Percentiles rank a stretch among this genome's conserved stretches.
Evolutionary conservation across 768 basidiomycete species (phyloP).

Genomic region (Suillus fuscotomentosus): DNA sequence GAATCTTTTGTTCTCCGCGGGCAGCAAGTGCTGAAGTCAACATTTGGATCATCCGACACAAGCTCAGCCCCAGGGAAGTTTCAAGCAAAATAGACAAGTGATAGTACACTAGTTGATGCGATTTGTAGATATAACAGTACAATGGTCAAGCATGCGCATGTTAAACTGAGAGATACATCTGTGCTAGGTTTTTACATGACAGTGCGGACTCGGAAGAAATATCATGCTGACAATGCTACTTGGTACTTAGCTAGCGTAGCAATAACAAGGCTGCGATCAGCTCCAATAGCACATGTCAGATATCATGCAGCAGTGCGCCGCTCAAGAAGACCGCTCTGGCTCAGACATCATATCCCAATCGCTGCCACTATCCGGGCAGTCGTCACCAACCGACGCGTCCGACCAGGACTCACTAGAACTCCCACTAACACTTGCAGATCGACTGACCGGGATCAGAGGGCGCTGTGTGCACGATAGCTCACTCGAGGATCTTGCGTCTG

Average conservation of each 20-base stretch:
- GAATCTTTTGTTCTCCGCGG: background rate
- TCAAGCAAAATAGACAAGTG: background rate
- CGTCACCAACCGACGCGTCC: constrained; percentile 9
- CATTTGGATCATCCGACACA: background rate
- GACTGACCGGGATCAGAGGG: background rate
- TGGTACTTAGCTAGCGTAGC: too few species aligned
- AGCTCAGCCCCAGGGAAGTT: background rate
- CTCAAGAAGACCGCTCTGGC: background rate
- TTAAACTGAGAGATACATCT: background rate
- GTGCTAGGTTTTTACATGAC: background rate
- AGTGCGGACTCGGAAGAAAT: too few species aligned
- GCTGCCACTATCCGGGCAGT: constrained; percentile 13
- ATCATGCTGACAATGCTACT: too few species aligned
- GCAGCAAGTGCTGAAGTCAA: background rate
- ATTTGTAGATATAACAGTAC: background rate
- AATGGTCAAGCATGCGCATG: background rate
- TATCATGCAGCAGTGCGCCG: background rate
- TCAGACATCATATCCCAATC: constrained; percentile 26
- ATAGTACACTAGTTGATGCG: background rate
- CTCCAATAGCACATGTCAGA: background rate
- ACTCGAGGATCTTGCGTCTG: background rate
- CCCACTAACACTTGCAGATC: constrained; percentile 9
- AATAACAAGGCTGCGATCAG: too few species aligned
- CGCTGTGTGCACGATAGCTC: background rate
- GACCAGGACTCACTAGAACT: constrained; percentile 26